These are phyloP conservation scores for Fusarium tuaranense DNA, from an alignment of 2,329 filamentous ascomycete species.

Conservation along the genomic window DNA sequence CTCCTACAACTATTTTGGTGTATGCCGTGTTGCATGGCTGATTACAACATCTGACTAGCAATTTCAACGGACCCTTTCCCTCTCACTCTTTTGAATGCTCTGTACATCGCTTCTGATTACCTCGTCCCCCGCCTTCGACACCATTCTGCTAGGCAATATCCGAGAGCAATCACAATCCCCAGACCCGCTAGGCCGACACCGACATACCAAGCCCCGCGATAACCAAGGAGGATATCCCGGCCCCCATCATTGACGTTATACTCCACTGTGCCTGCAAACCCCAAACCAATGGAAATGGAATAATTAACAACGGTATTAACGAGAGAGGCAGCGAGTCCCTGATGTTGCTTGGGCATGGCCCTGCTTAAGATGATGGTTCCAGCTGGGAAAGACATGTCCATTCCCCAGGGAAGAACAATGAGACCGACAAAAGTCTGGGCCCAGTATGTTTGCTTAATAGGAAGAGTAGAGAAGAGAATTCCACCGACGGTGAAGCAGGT, in stretches of 20 bases:
- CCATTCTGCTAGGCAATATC: slow-evolving; percentile 13
- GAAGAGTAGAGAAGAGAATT: slow-evolving; percentile 57
- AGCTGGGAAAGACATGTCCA: slow-evolving; percentile 73
- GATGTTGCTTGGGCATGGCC: slow-evolving; percentile 50
- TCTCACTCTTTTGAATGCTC: background rate
- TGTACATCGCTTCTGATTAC: background rate
- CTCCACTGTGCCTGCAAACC: slow-evolving; percentile 72
- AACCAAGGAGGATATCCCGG: slow-evolving; percentile 48
- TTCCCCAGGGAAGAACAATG: slow-evolving; percentile 61
- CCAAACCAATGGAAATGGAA: slow-evolving; percentile 70
- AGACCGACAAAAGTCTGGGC: slow-evolving; percentile 66
- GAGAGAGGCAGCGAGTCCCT: slow-evolving; percentile 58
- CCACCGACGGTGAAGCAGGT: slow-evolving; percentile 47
- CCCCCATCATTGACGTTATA: slow-evolving; percentile 43
- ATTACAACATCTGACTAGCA: background rate
- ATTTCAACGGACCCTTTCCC: background rate
- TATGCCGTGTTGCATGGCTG: background rate
- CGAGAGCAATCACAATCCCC: slow-evolving; percentile 47
- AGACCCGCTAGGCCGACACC: slow-evolving; percentile 53
- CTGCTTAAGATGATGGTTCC: slow-evolving; percentile 69
- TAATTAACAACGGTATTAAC: slow-evolving; percentile 74
- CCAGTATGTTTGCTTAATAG: slow-evolving; percentile 70
- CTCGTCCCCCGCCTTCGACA: slow-evolving; percentile 7
- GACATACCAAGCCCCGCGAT: slow-evolving; percentile 55
- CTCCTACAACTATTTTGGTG: background rate